Conservation (phyloP, 179 eudicot genomes). For the Beta lomatogona region DNA sequence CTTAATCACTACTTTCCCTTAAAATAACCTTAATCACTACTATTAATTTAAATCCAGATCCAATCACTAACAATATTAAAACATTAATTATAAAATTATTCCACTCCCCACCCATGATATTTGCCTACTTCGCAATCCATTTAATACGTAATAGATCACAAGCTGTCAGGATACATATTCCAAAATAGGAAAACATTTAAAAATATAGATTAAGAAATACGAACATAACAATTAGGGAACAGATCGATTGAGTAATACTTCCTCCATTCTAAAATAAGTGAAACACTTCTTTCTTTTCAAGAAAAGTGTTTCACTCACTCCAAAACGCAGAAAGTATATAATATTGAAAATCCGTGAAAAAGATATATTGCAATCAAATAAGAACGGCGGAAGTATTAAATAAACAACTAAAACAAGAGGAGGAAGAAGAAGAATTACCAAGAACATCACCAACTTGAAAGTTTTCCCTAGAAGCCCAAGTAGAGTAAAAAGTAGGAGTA, state of each 20-base stretch:
- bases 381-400: no score
- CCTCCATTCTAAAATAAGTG: no score
- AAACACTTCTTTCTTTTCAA: no score
- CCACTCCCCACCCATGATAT: not conserved
- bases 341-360: no score
- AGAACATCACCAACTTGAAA: constrained; percentile 41
- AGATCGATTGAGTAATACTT: not conserved
- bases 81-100: not conserved
- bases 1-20: no score
- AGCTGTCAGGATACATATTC: no score
- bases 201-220: not conserved
- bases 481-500: constrained; percentile 30
- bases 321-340: no score
- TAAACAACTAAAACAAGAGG: not conserved
- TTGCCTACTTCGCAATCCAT: not conserved
- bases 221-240: not conserved
- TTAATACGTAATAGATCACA: no score
- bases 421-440: constrained; percentile 17
- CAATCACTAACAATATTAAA: not conserved
- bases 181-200: not conserved
- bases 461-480: constrained; percentile 40
- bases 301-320: no score
- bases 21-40: not conserved
- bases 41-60: not conserved
- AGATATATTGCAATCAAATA: no score